Evolutionary conservation across 1,284 basidiomycete genomes (phyloP), one percentile per base, ranked within the genome.

Genomic region (Ganoderma meredithae): DNA sequence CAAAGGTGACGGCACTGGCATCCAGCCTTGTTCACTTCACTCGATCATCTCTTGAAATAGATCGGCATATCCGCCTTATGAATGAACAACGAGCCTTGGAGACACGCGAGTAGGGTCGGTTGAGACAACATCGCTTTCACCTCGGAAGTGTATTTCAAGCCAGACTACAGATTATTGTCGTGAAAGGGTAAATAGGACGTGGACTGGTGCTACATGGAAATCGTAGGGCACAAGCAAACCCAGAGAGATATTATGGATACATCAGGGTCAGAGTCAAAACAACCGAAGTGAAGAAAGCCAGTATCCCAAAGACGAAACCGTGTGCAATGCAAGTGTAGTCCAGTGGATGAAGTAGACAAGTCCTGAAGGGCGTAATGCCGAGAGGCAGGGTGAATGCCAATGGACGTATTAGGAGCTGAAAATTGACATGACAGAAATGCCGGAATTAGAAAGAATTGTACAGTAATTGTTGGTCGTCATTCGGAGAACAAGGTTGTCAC

Each of bases 171-270:
- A 62, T 58, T 62, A 44, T 22, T 33, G 33, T 60, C 64, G 60
- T 25, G 63, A 49, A 39, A 31, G 61, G 62, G 39, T 41, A 62
- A 43, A 25, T 43, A 41, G 36, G 67, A 70, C 63, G 59, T 61
- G 62, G 62, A 67, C 56, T 69, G 65, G 63, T 61, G 71, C 71
- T 70, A 72, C 71, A 65, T 17, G 41, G 9, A 53, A 60, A 59
- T 56, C 33, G 43, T 41, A 52, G 31, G 62, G 22, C 27, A 40
- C 61, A 47, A n/a, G 62, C 52, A 13, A 25, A 47, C 62, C 62
- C 36, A 22, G 62, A 63, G 52, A 56, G 39, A 52, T 53, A 31
- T 62, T 72, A 72, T 69, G 69, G 71, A 72, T 72, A 72, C 69
- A 69, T 44, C 56, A 68, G 71, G 66, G 55, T 31, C 25, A 12